Evolutionary conservation across 2,329 filamentous ascomycete species (phyloP), one percentile per base, ranked within the genome.

Genomic region (Aspergillus bombycis): DNA sequence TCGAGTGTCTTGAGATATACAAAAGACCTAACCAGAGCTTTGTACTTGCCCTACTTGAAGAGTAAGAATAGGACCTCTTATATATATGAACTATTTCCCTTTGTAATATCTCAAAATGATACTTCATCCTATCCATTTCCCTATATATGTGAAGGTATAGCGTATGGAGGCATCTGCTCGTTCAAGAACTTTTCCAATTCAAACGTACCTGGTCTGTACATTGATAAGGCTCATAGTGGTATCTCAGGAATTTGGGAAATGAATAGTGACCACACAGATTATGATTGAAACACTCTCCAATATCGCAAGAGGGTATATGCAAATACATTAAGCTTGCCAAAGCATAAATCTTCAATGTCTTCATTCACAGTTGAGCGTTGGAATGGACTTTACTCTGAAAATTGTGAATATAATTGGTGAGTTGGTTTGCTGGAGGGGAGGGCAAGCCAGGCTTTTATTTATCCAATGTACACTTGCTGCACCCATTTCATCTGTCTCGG

Each of bases 341-440:
- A 16, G 19, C 5, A 0, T 41, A 7, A 19, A 41, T 2, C 19
- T n/a, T 1, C 16, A 9, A 41, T 41, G 7, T 2, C 5, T 41
- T n/a, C 19, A 41, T 16, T 41, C 16, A 9, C 38, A 9, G 1
- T 8, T 8, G 14, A n/a, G 16, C 3, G 5, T 19, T 41, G 11
- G 2, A 4, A 2, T 1, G 2, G 11, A 11, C 2, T 34, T 4
- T 12, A 34, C 32, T 4, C 3, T 34, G 32, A 4, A 4, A 3
- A 11, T 34, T 11, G 2, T 0, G 9, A 12, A 11, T 34, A 2
- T 10, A 34, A 12, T 10, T 32, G 30, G 10, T 32, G 30, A 9
- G 30, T 28, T 28, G 26, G 4, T 28, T 28, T 28, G 5, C 26
- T 28, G 26, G 26, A 3, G 26, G 26, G 5, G 4, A 28, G 26